These are phyloP conservation scores for Musa troglodytarum DNA, from an alignment of 176 grass and related monocot genomes.

Conservation along the genomic window DNA sequence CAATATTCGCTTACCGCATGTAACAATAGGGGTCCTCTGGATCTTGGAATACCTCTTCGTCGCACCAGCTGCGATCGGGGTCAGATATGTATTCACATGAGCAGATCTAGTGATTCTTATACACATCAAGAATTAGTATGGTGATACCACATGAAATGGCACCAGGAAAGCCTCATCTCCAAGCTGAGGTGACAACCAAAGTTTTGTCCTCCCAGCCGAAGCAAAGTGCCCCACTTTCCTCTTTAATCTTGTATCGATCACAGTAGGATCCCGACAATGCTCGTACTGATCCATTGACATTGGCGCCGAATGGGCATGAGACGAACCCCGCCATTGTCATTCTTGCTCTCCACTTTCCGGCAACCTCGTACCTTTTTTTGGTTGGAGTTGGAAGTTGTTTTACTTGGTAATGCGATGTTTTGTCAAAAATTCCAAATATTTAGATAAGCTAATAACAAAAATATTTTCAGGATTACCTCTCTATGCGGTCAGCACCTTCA, in stretches of 20 bases:
- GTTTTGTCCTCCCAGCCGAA: conserved; percentile 91
- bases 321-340: conserved; percentile 89
- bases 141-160: neutral
- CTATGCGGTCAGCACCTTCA: conserved; percentile 91
- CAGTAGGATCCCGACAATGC: conserved; percentile 58
- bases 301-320: conserved; percentile 48
- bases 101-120: neutral
- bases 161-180: conserved; percentile 42
- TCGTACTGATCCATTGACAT: conserved; percentile 46
- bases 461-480: conserved; percentile 49
- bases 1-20: neutral
- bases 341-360: conserved; percentile 91
- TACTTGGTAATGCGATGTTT: neutral
- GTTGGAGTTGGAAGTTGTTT: conserved; percentile 11
- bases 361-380: conserved; percentile 67
- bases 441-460: neutral
- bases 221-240: conserved; percentile 64
- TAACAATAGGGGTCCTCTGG: neutral
- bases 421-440: neutral
- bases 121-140: neutral
- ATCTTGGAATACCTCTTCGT: too few relatives aligned
- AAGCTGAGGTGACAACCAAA: conserved; percentile 76
- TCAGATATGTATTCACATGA: neutral
- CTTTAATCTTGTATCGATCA: conserved; percentile 61
- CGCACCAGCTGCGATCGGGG: neutral